phyloP scores from a whole-genome alignment of 1,139 yeast species.

The Yamadazyma triangularis region DNA sequence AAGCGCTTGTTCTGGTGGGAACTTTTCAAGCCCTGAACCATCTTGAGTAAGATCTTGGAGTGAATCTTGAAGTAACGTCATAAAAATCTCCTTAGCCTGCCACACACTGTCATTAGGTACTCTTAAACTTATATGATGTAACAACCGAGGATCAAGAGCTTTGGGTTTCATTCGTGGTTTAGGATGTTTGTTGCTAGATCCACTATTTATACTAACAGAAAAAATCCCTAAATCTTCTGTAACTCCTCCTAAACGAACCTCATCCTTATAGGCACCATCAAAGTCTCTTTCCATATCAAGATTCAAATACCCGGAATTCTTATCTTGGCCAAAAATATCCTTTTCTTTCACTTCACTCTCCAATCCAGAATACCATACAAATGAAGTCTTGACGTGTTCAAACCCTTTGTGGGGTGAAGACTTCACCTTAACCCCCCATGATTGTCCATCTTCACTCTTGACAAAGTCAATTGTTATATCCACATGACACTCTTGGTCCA shows the following conservation, averaged over 20 bases:
- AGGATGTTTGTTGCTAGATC: conserved; percentile 45
- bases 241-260: conserved; percentile 46
- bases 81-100: conserved; percentile 75
- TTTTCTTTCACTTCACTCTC: conserved; percentile 44
- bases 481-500: conserved; percentile 62
- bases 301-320: conserved; percentile 29
- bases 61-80: conserved; percentile 66
- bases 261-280: conserved; percentile 26
- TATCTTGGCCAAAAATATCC: conserved; percentile 13
- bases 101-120: conserved; percentile 75
- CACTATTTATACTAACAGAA: conserved; percentile 45
- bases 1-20: conserved; percentile 50
- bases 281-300: conserved; percentile 23
- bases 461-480: conserved; percentile 69
- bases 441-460: conserved; percentile 64
- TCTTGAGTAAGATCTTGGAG: conserved; percentile 33
- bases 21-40: background rate
- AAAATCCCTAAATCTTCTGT: conserved; percentile 56
- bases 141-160: conserved; percentile 45
- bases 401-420: conserved; percentile 56
- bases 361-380: conserved; percentile 75
- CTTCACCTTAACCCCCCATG: conserved; percentile 72
- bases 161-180: conserved; percentile 14
- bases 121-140: conserved; percentile 64
- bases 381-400: conserved; percentile 50